These are phyloP conservation scores for Leccinum ochraceum DNA, from an alignment of 768 basidiomycete species.

Conservation along the genomic window DNA sequence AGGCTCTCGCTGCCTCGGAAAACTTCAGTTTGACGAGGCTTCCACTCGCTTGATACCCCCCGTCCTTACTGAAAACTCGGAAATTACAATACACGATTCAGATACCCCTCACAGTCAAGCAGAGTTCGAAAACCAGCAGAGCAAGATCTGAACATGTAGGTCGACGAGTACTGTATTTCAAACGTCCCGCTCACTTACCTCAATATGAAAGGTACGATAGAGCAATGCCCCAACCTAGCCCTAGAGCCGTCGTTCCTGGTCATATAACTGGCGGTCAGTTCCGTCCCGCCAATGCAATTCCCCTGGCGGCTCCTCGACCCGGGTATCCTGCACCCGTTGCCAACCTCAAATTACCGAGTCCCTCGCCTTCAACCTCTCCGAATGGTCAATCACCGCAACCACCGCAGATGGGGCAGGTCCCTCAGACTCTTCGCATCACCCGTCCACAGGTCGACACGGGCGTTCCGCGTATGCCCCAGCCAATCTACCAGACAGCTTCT, in stretches of 20 bases:
- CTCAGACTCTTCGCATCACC: slow-evolving; percentile 24
- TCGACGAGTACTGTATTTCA: slow-evolving; percentile 17
- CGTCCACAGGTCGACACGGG: slow-evolving; percentile 21
- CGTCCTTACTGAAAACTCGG: slow-evolving; percentile 2
- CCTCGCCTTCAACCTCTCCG: slow-evolving; percentile 42
- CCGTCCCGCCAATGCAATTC: slow-evolving; percentile 34
- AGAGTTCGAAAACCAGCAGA: slow-evolving; percentile 44
- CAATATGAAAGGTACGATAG: slow-evolving; percentile 56
- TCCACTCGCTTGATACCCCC: slow-evolving; percentile 32
- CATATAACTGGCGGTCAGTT: slow-evolving; percentile 41
- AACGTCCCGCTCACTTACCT: slow-evolving; percentile 9
- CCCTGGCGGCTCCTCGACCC: slow-evolving; percentile 69
- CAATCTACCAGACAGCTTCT: slow-evolving; percentile 33
- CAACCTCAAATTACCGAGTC: slow-evolving; percentile 59
- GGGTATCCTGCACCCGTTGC: slow-evolving; percentile 74
- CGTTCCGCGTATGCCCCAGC: slow-evolving; percentile 30
- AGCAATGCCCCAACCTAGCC: slow-evolving; percentile 51
- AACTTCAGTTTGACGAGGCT: slow-evolving; percentile 24
- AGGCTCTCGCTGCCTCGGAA: slow-evolving; percentile 27
- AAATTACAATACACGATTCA: slow-evolving; percentile 7
- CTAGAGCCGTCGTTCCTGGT: slow-evolving; percentile 53
- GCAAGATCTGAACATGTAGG: slow-evolving; percentile 64
- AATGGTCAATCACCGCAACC: slow-evolving; percentile 17
- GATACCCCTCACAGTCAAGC: slow-evolving; percentile 35
- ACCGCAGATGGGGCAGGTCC: slow-evolving; percentile 34